Evolutionary conservation across 2,329 filamentous ascomycete species (phyloP), one percentile per base, ranked within the genome.

Genomic region (Cercospora berteroae): DNA sequence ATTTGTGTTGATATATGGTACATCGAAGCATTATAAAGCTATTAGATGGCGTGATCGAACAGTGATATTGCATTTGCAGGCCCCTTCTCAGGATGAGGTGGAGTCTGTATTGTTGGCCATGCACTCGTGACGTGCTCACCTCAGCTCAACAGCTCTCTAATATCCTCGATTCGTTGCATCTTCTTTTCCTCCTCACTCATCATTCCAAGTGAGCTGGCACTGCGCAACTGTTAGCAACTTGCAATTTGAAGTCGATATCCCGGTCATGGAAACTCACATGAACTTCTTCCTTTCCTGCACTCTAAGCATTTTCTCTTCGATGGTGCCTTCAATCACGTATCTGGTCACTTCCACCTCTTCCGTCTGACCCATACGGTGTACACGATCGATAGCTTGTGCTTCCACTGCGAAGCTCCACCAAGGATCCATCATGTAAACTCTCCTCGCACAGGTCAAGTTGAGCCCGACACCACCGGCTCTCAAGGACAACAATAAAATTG

Each of bases 341-440:
- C 95, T 84, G 73, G 90, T 90, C 0, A 99, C 94, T 65, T 88
- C 87, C 1, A 99, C 95, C 74, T 94, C 91, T 16, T 88, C 86
- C 60, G 91, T 89, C 79, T 99, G 95, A 0, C 95, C 95, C 92
- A 99, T 97, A 8, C 95, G 88, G 82, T 99, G 95, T 36, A 99
- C 93, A 1, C 95, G 92, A 81, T 99, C 95, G 75, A 99, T 98
- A 8, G 95, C 95, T 80, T 99, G 95, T 5, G 94, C 93, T 80
- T 99, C 95, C 12, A 98, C 90, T 0, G 95, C 94, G 79, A 94
- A 99, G 77, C 92, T 96, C 95, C 95, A 99, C 95, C 95, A 99
- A 0, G 95, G 95, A 79, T 99, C 95, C 95, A 99, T 98, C 91
- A 99, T 96, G 81, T 90, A 99, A 5, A 99, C 96, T 63, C 92